phyloP scores from a whole-genome alignment of 169 alveolate species.

The Babesia gibsoni region DNA sequence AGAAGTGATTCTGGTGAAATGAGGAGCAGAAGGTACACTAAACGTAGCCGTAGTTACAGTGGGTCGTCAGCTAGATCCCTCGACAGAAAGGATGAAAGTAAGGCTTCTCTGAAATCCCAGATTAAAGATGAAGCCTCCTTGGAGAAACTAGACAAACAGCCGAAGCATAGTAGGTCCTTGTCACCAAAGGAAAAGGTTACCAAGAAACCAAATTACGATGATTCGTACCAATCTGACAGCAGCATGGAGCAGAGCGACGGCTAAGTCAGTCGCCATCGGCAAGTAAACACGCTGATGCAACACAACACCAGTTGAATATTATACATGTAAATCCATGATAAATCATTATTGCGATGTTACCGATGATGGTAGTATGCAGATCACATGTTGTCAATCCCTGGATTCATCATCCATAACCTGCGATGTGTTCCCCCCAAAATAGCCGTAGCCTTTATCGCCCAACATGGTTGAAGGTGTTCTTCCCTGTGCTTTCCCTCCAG shows the following conservation, averaged over 20 bases:
- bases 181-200: background rate
- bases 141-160: background rate
- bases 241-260: slow-evolving; percentile 40
- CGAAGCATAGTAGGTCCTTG: background rate
- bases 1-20: too few species aligned
- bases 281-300: background rate
- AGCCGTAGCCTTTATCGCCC: too few species aligned
- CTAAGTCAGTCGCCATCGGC: background rate
- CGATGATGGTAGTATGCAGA: too few species aligned
- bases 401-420: background rate
- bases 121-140: too few species aligned
- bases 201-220: background rate
- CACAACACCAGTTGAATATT: background rate
- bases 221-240: slow-evolving; percentile 7
- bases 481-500: too few species aligned
- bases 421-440: too few species aligned
- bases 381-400: background rate
- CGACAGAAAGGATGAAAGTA: too few species aligned
- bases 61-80: background rate
- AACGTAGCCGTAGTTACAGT: background rate
- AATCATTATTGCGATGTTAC: too few species aligned
- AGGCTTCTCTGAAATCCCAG: too few species aligned
- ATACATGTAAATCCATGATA: background rate
- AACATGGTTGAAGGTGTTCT: too few species aligned
- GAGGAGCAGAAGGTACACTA: background rate